phyloP scores from a whole-genome alignment of 2,329 filamentous ascomycete genomes.

The Zopfia rhizophila region DNA sequence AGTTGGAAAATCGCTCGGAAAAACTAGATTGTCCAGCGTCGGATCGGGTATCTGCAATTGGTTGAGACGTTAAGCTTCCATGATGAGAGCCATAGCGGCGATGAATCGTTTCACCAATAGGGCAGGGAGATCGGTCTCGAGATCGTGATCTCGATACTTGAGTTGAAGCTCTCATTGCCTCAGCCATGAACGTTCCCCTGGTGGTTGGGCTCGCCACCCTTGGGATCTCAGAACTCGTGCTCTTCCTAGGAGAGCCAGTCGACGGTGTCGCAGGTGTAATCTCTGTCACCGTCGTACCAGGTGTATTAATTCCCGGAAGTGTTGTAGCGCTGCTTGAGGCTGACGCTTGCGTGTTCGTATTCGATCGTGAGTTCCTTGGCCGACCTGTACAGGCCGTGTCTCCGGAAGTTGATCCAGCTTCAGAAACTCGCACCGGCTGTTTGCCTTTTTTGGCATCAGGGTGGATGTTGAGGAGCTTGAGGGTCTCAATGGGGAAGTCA shows the following conservation, averaged over 20 bases:
- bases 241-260: neutral
- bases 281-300: constrained; percentile 8
- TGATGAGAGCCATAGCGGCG: no score
- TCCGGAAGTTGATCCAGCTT: constrained; percentile 17
- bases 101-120: no score
- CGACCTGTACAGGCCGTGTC: constrained; percentile 20
- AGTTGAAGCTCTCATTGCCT: constrained; percentile 43
- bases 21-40: no score
- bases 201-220: constrained; percentile 26
- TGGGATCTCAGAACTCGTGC: constrained; percentile 20
- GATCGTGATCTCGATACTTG: constrained; percentile 42
- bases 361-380: constrained; percentile 21
- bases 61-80: no score
- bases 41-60: no score
- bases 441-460: constrained; percentile 48
- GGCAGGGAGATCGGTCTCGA: constrained; percentile 27
- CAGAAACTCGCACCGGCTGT: constrained; percentile 24
- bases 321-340: constrained; percentile 31
- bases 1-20: no score
- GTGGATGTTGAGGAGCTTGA: constrained; percentile 60
- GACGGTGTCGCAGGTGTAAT: constrained; percentile 12
- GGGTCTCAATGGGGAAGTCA: constrained; percentile 70
- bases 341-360: constrained; percentile 26
- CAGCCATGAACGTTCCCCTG: constrained; percentile 43
- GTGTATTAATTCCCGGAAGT: constrained; percentile 26